Percentiles rank a stretch among this genome's conserved stretches.
Evolutionary conservation across 768 basidiomycete genomes (phyloP).

Genomic region (Hericium alpestre): DNA sequence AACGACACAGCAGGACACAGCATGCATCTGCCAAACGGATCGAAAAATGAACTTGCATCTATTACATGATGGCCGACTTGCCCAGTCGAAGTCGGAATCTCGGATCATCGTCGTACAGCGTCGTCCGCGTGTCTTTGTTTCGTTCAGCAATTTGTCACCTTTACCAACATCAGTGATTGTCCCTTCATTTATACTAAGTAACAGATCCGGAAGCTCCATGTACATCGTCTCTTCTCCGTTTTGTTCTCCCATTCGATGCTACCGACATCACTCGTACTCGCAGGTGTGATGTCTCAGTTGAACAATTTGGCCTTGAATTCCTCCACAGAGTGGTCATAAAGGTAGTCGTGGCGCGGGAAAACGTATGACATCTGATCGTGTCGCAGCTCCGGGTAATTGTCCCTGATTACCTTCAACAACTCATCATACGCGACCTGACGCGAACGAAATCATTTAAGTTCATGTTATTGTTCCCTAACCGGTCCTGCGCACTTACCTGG

Average conservation of each 20-base stretch:
- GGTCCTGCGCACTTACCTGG: slow-evolving; percentile 32
- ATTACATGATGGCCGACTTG: neutral
- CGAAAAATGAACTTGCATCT: neutral
- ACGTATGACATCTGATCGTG: slow-evolving; percentile 47
- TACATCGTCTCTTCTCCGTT: neutral
- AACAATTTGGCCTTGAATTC: slow-evolving; percentile 8
- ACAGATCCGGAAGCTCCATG: too few relatives aligned
- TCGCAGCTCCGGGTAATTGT: slow-evolving; percentile 58
- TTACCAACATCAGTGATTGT: neutral
- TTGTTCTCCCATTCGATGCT: neutral
- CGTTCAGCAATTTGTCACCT: neutral
- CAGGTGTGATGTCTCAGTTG: neutral
- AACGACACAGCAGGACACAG: neutral
- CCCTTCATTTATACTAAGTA: neutral
- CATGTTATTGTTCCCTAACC: neutral
- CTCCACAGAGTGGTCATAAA: slow-evolving; percentile 3
- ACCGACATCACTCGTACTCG: neutral
- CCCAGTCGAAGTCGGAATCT: neutral
- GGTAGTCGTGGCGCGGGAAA: slow-evolving; percentile 48
- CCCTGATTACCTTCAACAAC: slow-evolving; percentile 45
- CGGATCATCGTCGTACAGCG: neutral
- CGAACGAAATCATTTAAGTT: neutral
- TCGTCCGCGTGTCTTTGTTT: neutral
- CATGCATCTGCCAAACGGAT: neutral
- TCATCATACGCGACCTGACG: slow-evolving; percentile 57